phyloP scores from a whole-genome alignment of 352 stramenopile species.

The Peronospora destructor region DNA sequence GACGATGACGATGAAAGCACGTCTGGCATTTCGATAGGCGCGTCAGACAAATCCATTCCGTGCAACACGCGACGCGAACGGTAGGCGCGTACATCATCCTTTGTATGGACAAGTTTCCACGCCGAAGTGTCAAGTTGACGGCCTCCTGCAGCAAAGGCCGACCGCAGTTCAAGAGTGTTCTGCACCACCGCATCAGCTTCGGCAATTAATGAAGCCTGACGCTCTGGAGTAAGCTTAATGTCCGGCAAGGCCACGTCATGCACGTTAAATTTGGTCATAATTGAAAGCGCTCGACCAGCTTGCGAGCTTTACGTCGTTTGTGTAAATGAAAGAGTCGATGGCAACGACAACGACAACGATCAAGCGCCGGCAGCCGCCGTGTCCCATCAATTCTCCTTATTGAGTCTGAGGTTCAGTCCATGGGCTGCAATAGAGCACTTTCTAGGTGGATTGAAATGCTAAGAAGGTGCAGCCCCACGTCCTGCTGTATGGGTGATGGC shows the following conservation, averaged over 20 bases:
- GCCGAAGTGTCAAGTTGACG: slow-evolving; percentile 30
- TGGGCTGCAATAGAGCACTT: slow-evolving; percentile 6
- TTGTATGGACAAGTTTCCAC: slow-evolving; percentile 39
- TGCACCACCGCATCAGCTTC: slow-evolving; percentile 31
- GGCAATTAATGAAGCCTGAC: slow-evolving; percentile 16
- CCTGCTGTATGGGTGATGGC: background rate
- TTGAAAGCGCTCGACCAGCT: slow-evolving; percentile 11
- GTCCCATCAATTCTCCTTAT: slow-evolving; percentile 24
- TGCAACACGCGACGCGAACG: slow-evolving; percentile 32
- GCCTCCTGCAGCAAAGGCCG: slow-evolving; percentile 24
- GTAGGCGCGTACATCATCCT: slow-evolving; percentile 33
- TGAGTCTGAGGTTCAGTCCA: background rate
- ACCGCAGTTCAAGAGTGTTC: slow-evolving; percentile 31
- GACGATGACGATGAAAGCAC: slow-evolving; percentile 27
- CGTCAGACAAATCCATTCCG: slow-evolving; percentile 17
- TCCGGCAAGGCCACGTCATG: slow-evolving; percentile 28
- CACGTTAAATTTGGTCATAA: slow-evolving; percentile 37
- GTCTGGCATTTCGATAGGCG: slow-evolving; percentile 15
- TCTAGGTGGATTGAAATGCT: background rate
- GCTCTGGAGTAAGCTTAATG: slow-evolving; percentile 22
- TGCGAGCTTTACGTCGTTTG: slow-evolving; percentile 23
- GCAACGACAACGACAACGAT: background rate
- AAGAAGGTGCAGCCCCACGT: background rate
- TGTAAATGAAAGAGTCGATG: slow-evolving; percentile 21
- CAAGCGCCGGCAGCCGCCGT: background rate